Base-by-base conservation (phyloP, 345 rosid species). In the Salix koriyanagi region DNA sequence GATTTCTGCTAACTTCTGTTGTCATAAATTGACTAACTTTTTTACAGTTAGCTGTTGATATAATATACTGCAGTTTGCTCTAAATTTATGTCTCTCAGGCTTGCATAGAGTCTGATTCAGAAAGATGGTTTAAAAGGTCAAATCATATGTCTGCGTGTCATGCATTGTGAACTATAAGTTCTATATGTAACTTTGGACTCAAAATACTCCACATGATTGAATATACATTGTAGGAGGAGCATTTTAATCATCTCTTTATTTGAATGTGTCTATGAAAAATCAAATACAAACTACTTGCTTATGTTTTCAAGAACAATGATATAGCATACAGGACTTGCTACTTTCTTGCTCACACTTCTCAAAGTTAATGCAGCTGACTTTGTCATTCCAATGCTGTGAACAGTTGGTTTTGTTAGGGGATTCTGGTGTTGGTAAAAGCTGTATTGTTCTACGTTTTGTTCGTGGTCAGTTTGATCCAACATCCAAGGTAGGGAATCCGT, bases 381-480 rank as follows among this genome's bases (percentile, higher is more conserved):
- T 77, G 77, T 77, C 28, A 11, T 71, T 73, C 70, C 19, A 72
- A 78, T 83, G 39, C 73, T 74, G 19, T 72, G 37, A 75, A 77
- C 89, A 95, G 99, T 87, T 93, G 76, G 99, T 95, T 77, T 79
- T 95, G 39, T 87, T 95, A 84, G 99, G 99, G 77, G 97, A 95
- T 82, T 95, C 99, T 54, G 99, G 99, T 77, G 99, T 95, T 26
- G 99, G 99, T 71, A 95, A 95, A 84, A 95, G 99, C 75, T 95
- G 99, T 80, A 95, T 95, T 72, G 99, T 95, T 71, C 97, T 95
- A 67, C 96, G 94, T n/a, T 95, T 95, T 87, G 99, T 95, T 76
- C 95, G 99, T 78, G 99, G 97, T 69, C 97, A 95, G 82, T 95
- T 95, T 86, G 99, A 95, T 69, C 96, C 99, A 13, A 89, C 99